These are phyloP conservation scores for Jaenimonas drosophilae DNA, from an alignment of 208 protist genomes.

Conservation along the genomic window DNA sequence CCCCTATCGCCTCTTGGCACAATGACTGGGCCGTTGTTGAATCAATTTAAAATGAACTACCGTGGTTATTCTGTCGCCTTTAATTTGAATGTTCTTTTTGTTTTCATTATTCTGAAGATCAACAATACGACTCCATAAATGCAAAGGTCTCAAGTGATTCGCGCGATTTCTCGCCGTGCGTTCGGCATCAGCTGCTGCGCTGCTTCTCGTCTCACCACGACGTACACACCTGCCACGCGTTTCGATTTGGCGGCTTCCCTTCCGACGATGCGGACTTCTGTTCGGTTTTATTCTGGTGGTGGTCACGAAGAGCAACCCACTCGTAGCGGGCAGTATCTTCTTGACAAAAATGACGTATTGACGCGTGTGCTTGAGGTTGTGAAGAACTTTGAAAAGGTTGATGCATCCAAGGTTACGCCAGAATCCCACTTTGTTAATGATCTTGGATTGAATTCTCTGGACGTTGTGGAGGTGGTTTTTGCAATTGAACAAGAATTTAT, in stretches of 20 bases:
- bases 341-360: constrained; percentile 91
- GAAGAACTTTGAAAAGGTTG: constrained; percentile 95
- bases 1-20: too few relatives aligned
- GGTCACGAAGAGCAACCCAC: constrained; percentile 47
- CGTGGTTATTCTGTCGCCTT: not conserved
- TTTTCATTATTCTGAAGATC: not conserved
- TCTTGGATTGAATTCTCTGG: constrained; percentile 92
- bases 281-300: constrained; percentile 52
- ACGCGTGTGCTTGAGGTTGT: constrained; percentile 92
- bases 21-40: too few relatives aligned
- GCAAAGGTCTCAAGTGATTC: not conserved
- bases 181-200: not conserved
- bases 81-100: not conserved
- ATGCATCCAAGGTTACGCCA: constrained; percentile 85
- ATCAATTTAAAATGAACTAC: not conserved
- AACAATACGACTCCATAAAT: not conserved
- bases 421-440: constrained; percentile 94
- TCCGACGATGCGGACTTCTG: constrained; percentile 10
- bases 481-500: constrained; percentile 94
- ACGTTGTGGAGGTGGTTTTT: constrained; percentile 94
- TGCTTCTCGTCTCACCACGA: constrained; percentile 5
- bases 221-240: not conserved
- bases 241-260: not conserved
- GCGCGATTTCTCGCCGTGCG: not conserved
- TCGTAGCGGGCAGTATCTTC: constrained; percentile 79